phyloP scores from a whole-genome alignment of 1,284 basidiomycete genomes.

The Leccinum cinnamomeum region DNA sequence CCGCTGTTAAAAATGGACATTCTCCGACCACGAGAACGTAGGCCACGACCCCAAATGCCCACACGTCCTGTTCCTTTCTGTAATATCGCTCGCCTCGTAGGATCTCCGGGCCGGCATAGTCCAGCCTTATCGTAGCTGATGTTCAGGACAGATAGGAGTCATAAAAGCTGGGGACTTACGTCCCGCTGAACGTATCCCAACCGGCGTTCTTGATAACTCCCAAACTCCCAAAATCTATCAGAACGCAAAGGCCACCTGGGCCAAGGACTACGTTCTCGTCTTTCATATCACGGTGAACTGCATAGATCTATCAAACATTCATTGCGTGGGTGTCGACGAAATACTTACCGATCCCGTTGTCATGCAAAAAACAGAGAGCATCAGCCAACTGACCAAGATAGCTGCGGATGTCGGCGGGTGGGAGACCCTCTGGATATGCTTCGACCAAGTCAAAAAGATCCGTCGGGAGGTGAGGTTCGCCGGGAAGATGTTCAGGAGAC shows the following conservation, averaged over 20 bases:
- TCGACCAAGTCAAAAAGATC: constrained; percentile 98
- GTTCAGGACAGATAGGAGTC: constrained; percentile 18
- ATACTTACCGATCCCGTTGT: constrained; percentile 78
- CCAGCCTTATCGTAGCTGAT: constrained; percentile 56
- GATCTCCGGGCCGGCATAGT: constrained; percentile 97
- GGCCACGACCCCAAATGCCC: constrained; percentile 97
- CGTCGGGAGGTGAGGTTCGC: constrained; percentile 56
- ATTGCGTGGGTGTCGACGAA: constrained; percentile 7
- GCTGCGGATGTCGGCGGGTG: constrained; percentile 72
- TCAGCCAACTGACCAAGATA: constrained; percentile 95
- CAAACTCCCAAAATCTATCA: constrained; percentile 97
- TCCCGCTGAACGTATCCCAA: constrained; percentile 96
- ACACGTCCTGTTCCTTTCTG: constrained; percentile 97
- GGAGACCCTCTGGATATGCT: constrained; percentile 82
- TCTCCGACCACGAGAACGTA: constrained; percentile 96
- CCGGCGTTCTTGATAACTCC: constrained; percentile 81
- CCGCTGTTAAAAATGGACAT: constrained; percentile 88
- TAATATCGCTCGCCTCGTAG: constrained; percentile 91
- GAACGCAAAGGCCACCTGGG: constrained; percentile 72
- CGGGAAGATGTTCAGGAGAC: constrained; percentile 54
- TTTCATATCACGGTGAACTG: constrained; percentile 97
- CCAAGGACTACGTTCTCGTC: constrained; percentile 95
- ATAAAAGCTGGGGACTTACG: constrained; percentile 51
- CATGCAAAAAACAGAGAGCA: constrained; percentile 88
- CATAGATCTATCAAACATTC: constrained; percentile 11